Evolutionary conservation across 768 basidiomycete species (phyloP).

Genomic region (Cystofilobasidium ferigula): DNA sequence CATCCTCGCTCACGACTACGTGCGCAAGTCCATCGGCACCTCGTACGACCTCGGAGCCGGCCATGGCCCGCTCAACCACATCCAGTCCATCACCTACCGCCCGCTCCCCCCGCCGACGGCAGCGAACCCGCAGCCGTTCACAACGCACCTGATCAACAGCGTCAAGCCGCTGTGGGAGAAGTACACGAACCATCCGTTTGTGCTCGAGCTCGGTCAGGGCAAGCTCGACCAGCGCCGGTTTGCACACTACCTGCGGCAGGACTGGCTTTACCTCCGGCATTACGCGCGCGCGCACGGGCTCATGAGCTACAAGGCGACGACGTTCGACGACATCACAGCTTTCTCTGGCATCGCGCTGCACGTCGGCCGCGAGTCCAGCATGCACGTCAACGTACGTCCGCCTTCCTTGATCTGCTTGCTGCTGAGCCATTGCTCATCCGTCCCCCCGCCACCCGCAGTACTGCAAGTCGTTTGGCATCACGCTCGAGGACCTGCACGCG

Average conservation of each 20-base stretch:
- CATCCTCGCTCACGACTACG: constrained; percentile 55
- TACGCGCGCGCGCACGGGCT: constrained; percentile 76
- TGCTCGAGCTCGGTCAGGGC: constrained; percentile 60
- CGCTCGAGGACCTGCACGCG: constrained; percentile 49
- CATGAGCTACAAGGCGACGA: constrained; percentile 63
- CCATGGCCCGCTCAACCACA: constrained; percentile 76
- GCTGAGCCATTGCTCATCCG: not conserved
- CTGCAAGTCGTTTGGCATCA: constrained; percentile 61
- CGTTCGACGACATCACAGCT: constrained; percentile 52
- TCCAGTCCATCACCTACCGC: constrained; percentile 49
- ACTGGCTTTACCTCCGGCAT: constrained; percentile 44
- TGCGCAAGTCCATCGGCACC: constrained; percentile 59
- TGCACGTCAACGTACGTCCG: constrained; percentile 47
- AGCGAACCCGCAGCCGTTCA: constrained; percentile 58
- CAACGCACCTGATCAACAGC: constrained; percentile 50
- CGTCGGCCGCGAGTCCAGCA: constrained; percentile 57
- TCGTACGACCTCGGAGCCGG: constrained; percentile 53
- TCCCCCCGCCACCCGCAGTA: no score
- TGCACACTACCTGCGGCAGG: constrained; percentile 55
- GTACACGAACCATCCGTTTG: constrained; percentile 77
- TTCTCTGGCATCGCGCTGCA: constrained; percentile 55
- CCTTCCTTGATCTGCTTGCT: not conserved
- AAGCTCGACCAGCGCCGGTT: constrained; percentile 58
- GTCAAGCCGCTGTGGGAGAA: constrained; percentile 52
- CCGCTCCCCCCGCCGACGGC: constrained; percentile 51